Base-by-base conservation (phyloP, 2,329 filamentous ascomycete species). In the Amylocarpus encephaloides region DNA sequence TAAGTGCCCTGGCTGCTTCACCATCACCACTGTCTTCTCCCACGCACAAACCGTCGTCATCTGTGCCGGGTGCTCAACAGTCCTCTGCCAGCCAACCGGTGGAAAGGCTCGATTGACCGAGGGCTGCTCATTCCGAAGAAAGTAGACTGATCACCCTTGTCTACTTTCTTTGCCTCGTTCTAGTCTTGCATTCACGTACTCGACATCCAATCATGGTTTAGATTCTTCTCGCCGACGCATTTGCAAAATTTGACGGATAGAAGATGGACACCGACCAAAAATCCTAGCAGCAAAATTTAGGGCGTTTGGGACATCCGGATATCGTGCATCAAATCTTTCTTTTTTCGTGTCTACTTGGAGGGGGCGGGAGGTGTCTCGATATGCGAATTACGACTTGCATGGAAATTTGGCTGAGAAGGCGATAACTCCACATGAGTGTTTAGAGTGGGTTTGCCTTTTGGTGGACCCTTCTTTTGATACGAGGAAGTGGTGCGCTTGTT, bases 1-100 rank as follows among this genome's bases (percentile, higher is more conserved):
- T 82, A 98, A 98, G 87, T 98, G 93, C 88, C 93, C 93, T 73
- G 93, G 93, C 70, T 98, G 93, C 88, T 98, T 97, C 86, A 96
- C 91, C 76, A 98, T 98, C 84, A 98, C 93, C 75, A 98, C 93
- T 75, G 93, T 98, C 77, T 98, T 97, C 88, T 97, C 92, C 61
- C 93, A 98, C 83, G 93, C 93, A 75, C 93, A 98, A 83, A 98
- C 93, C 73, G 93, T 98, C 74, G 93, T 98, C 76, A 94, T 97
- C 83, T 98, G 93, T 86, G 90, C 90, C 71, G 93, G 93, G 70
- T 98, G 93, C 88, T 95, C 92, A 69, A 96, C 94, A 68, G 93
- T 98, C 66, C 88, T 98, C 61, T 98, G 93, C 88, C 93, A 98
- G 77, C 93, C 93, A 64, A 98, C 93, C 67, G 93, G 93, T 84